Evolutionary conservation across 805 yeast species (phyloP).

Genomic region (Teunomyces stri): DNA sequence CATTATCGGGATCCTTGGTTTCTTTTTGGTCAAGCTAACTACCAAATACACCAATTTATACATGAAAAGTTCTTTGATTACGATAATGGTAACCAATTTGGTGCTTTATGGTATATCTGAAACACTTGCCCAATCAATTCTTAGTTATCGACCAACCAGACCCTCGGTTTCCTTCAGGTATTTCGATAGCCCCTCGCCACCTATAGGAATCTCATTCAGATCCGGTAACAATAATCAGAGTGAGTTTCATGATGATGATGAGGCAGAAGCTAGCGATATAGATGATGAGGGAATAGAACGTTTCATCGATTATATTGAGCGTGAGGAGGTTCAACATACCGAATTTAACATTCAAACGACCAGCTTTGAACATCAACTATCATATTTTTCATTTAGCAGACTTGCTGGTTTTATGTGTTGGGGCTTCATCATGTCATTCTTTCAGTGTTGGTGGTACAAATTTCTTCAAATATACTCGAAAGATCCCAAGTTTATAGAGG

Average conservation of each 20-base stretch:
- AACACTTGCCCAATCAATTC: conserved; percentile 76
- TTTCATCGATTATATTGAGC: conserved; percentile 31
- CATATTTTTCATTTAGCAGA: conserved; percentile 62
- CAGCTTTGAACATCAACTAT: conserved; percentile 14
- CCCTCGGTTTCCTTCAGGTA: conserved; percentile 23
- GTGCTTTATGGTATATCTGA: conserved; percentile 90
- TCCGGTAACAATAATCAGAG: conserved; percentile 13
- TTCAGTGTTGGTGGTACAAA: conserved; percentile 87
- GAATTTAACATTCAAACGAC: conserved; percentile 13
- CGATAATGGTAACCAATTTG: conserved; percentile 77
- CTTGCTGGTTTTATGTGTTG: conserved; percentile 78
- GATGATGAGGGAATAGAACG: conserved; percentile 31
- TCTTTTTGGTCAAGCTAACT: conserved; percentile 51
- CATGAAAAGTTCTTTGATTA: conserved; percentile 61
- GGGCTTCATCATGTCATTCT: conserved; percentile 82
- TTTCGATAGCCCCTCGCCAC: conserved; percentile 9
- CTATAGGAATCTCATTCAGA: conserved; percentile 17
- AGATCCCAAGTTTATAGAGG: conserved; percentile 82
- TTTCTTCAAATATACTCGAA: conserved; percentile 78
- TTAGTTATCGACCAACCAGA: conserved; percentile 22
- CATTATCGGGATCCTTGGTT: conserved; percentile 49
- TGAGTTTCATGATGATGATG: background rate
- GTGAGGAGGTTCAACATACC: conserved; percentile 15
- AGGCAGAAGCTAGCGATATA: background rate
- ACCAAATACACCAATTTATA: conserved; percentile 60